These are phyloP conservation scores for Emmonsia crescens DNA, from an alignment of 2,329 filamentous ascomycete species.

Conservation along the genomic window DNA sequence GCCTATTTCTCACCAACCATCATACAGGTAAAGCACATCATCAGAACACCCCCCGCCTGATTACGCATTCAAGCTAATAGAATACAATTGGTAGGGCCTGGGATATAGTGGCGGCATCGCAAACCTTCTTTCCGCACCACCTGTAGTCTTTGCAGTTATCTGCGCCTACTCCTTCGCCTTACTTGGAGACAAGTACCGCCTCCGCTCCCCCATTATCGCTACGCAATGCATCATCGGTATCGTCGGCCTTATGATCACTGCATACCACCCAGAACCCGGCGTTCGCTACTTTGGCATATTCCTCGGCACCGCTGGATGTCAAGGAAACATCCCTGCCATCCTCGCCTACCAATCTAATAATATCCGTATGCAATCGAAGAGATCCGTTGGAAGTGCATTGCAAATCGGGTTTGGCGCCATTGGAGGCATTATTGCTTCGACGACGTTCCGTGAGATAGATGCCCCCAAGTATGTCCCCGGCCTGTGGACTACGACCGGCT, in stretches of 20 bases:
- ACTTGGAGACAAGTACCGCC: conserved; percentile 50
- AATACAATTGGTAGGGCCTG: conserved; percentile 34
- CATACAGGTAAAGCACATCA: conserved; percentile 28
- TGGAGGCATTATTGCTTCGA: conserved; percentile 58
- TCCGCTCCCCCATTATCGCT: conserved; percentile 54
- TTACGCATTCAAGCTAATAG: conserved; percentile 1
- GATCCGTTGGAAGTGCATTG: conserved; percentile 60
- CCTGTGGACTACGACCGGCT: not conserved
- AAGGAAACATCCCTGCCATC: conserved; percentile 58
- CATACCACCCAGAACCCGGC: conserved; percentile 44
- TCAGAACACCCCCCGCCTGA: not conserved
- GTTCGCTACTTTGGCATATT: conserved; percentile 62
- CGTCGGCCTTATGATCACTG: conserved; percentile 57
- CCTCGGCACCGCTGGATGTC: conserved; percentile 57
- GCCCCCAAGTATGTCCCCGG: conserved; percentile 8
- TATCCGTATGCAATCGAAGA: conserved; percentile 64
- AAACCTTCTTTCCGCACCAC: conserved; percentile 58
- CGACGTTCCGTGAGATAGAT: conserved; percentile 47
- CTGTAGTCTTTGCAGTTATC: conserved; percentile 52
- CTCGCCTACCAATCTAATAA: conserved; percentile 74
- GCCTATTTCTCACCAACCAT: conserved; percentile 66
- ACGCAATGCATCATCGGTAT: conserved; percentile 54
- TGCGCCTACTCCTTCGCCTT: conserved; percentile 48
- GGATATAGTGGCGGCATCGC: conserved; percentile 49
- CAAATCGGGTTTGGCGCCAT: conserved; percentile 63